These are phyloP conservation scores for Crataegus laevigata DNA, from an alignment of 306 rosid genomes.

Conservation along the genomic window DNA sequence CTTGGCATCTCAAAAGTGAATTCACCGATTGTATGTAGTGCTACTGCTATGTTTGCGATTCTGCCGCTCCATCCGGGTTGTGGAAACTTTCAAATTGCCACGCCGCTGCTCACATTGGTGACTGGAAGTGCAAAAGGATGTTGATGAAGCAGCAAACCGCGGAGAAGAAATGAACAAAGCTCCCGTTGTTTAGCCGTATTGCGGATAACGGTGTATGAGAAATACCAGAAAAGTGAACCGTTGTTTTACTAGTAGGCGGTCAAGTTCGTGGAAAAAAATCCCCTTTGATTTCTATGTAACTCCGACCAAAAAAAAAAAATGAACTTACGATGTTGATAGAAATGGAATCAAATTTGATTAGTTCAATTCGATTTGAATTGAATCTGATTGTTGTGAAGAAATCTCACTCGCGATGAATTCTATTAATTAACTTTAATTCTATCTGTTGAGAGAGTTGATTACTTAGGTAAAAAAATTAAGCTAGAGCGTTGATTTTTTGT, in stretches of 20 bases:
- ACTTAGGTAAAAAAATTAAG: too few relatives aligned
- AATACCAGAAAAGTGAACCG: not conserved
- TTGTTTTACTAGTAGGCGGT: not conserved
- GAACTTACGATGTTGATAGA: not conserved
- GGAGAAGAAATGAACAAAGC: not conserved
- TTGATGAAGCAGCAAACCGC: not conserved
- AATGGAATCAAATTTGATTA: not conserved
- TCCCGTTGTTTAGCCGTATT: not conserved
- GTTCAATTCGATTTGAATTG: not conserved
- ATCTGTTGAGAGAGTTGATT: too few relatives aligned
- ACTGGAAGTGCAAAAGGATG: constrained; percentile 12
- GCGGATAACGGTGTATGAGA: not conserved
- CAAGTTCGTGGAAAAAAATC: too few relatives aligned
- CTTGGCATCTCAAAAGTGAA: not conserved
- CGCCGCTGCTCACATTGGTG: constrained; percentile 8
- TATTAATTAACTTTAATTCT: too few relatives aligned
- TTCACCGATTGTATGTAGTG: constrained; percentile 33
- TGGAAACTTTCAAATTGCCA: constrained; percentile 30
- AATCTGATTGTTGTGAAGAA: too few relatives aligned
- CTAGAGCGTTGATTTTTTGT: too few relatives aligned
- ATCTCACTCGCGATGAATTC: too few relatives aligned
- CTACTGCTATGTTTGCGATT: constrained; percentile 52
- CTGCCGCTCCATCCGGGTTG: constrained; percentile 24
- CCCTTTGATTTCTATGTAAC: too few relatives aligned
- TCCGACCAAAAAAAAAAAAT: too few relatives aligned